phyloP scores from a whole-genome alignment of 306 rosid genomes.

The Dryas drummondii region DNA sequence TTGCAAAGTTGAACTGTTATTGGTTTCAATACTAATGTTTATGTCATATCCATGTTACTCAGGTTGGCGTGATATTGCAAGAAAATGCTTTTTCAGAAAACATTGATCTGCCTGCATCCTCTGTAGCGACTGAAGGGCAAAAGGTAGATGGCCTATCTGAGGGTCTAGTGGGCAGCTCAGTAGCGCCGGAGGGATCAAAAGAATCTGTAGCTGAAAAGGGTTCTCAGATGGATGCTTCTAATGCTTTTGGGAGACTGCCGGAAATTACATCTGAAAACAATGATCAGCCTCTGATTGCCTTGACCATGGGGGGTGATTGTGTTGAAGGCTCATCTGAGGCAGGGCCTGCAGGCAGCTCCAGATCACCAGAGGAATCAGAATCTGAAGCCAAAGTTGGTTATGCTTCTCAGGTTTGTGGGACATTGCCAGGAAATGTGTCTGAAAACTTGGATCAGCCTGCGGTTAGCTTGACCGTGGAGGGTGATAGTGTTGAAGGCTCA shows the following conservation, averaged over 20 bases:
- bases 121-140: conserved; percentile 25
- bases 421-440: conserved; percentile 6
- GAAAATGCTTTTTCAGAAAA: conserved; percentile 9
- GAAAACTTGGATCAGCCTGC: conserved; percentile 20
- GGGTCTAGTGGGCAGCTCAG: conserved; percentile 22
- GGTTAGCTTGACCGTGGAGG: conserved; percentile 3
- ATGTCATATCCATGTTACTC: not conserved
- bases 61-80: conserved; percentile 11
- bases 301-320: not conserved
- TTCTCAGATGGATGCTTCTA: conserved; percentile 17
- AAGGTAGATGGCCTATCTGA: conserved; percentile 30
- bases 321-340: conserved; percentile 1
- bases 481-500: conserved; percentile 1
- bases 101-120: conserved; percentile 8
- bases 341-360: conserved; percentile 4
- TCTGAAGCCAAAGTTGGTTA: conserved; percentile 23
- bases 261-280: not conserved
- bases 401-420: conserved; percentile 21
- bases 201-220: conserved; percentile 29
- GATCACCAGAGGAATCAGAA: conserved; percentile 11
- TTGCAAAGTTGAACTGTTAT: not conserved
- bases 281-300: not conserved
- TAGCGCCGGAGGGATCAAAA: conserved; percentile 11
- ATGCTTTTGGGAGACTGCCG: not conserved
- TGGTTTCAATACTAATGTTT: not conserved